These are phyloP conservation scores for Begonia loranthoides DNA, from an alignment of 306 rosid genomes.

Conservation along the genomic window DNA sequence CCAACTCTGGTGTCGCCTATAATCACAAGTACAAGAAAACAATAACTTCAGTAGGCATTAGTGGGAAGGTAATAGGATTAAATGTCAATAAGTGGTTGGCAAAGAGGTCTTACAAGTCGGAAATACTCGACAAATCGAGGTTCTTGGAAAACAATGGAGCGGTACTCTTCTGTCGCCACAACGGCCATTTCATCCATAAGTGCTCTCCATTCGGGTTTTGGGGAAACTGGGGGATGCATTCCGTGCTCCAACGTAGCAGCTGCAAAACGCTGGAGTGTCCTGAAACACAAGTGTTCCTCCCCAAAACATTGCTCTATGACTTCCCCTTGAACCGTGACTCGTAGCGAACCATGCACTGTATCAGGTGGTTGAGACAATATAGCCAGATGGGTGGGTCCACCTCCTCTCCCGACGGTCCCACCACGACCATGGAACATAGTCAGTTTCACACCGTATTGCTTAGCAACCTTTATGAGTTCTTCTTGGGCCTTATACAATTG, in stretches of 20 bases:
- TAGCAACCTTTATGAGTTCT: conserved; percentile 71
- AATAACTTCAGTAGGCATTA: too few species aligned
- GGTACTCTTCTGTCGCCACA: conserved; percentile 74
- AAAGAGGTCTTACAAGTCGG: conserved; percentile 51
- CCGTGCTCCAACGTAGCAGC: conserved; percentile 89
- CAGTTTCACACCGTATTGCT: conserved; percentile 67
- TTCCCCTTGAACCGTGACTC: conserved; percentile 89
- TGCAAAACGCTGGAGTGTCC: conserved; percentile 77
- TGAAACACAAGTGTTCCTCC: conserved; percentile 79
- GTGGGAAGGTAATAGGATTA: too few species aligned
- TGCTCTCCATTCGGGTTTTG: conserved; percentile 79
- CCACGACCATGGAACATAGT: conserved; percentile 96
- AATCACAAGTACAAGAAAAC: conserved; percentile 7
- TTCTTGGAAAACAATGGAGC: conserved; percentile 68
- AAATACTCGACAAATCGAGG: conserved; percentile 89
- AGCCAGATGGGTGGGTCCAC: conserved; percentile 94
- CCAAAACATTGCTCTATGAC: conserved; percentile 86
- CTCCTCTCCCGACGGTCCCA: conserved; percentile 92
- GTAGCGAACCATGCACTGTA: conserved; percentile 77
- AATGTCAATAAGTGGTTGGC: not conserved
- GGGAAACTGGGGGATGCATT: conserved; percentile 53
- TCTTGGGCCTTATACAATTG: conserved; percentile 88
- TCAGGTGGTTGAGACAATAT: conserved; percentile 89
- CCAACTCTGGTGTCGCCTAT: conserved; percentile 88
- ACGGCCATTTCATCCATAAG: conserved; percentile 79